These are phyloP conservation scores for Stenocarpella maydis DNA, from an alignment of 2,329 filamentous ascomycete genomes.

Conservation along the genomic window DNA sequence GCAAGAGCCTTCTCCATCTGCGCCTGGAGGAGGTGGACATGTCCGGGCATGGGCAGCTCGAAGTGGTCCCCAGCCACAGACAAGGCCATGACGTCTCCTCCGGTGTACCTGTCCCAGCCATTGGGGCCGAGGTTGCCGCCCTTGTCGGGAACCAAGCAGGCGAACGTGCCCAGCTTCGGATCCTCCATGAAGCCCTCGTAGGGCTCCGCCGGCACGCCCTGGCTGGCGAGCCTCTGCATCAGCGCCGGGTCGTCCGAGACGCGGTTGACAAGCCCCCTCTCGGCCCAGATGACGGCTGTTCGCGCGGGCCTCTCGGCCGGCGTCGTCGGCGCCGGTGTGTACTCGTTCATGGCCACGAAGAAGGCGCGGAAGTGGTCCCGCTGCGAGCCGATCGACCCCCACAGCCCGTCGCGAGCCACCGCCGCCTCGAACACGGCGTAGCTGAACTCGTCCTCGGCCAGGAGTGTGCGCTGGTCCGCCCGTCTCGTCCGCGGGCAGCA, in stretches of 20 bases:
- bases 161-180: constrained; percentile 27
- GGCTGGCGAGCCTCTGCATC: constrained; percentile 29
- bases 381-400: constrained; percentile 26
- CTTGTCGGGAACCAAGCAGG: constrained; percentile 31
- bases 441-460: constrained; percentile 30
- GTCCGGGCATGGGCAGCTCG: constrained; percentile 32
- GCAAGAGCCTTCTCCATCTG: constrained; percentile 8
- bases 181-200: constrained; percentile 34
- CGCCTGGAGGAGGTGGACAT: constrained; percentile 17
- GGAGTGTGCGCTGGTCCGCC: not conserved
- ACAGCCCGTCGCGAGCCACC: not conserved
- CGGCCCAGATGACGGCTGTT: constrained; percentile 29
- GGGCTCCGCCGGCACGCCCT: constrained; percentile 25
- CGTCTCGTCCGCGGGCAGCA: constrained; percentile 32
- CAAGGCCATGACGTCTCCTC: constrained; percentile 29
- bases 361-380: constrained; percentile 32
- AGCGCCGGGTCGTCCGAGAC: constrained; percentile 31
- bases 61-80: constrained; percentile 30
- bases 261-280: constrained; percentile 26
- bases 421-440: constrained; percentile 12
- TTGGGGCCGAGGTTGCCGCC: constrained; percentile 32
- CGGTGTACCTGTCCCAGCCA: constrained; percentile 31
- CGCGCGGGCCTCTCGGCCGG: constrained; percentile 16
- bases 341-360: constrained; percentile 33
- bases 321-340: constrained; percentile 25